Conservation (phyloP, 1,139 yeast genomes). For the Hansenula anomala region DNA sequence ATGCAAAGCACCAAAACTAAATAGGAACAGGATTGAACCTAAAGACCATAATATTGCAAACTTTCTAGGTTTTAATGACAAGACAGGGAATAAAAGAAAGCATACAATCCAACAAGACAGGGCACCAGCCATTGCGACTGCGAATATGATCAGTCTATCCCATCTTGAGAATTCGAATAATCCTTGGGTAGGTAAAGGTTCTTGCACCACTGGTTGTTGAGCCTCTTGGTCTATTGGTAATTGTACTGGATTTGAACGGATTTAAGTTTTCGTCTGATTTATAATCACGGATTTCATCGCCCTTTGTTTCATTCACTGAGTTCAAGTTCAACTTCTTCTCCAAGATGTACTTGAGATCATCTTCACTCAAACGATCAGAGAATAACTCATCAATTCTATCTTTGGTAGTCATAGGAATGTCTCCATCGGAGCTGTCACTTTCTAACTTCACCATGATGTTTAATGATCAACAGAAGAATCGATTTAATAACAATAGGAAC, state of each 20-base stretch:
- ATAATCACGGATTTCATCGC: no score
- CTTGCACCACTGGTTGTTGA: background rate
- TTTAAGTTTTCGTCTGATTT: no score
- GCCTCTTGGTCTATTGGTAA: background rate
- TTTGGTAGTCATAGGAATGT: no score
- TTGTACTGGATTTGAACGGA: conserved; percentile 1
- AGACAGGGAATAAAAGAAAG: conserved; percentile 50
- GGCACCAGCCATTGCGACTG: conserved; percentile 50
- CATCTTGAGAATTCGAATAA: conserved; percentile 48
- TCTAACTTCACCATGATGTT: no score
- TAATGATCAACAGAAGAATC: no score
- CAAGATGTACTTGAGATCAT: no score
- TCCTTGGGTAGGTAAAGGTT: conserved; percentile 4
- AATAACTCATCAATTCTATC: no score
- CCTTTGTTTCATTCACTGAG: no score
- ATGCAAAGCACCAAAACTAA: conserved; percentile 54
- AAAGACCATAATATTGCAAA: conserved; percentile 59
- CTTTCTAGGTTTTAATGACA: conserved; percentile 51
- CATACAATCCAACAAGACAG: conserved; percentile 50
- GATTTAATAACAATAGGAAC: no score
- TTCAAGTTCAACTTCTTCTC: no score
- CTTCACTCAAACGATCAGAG: no score
- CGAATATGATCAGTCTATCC: conserved; percentile 56
- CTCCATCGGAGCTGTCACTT: no score
- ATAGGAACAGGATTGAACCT: conserved; percentile 53